Evolutionary conservation across 441 rosid species (phyloP).

Genomic region (Pelargonium citronellum): DNA sequence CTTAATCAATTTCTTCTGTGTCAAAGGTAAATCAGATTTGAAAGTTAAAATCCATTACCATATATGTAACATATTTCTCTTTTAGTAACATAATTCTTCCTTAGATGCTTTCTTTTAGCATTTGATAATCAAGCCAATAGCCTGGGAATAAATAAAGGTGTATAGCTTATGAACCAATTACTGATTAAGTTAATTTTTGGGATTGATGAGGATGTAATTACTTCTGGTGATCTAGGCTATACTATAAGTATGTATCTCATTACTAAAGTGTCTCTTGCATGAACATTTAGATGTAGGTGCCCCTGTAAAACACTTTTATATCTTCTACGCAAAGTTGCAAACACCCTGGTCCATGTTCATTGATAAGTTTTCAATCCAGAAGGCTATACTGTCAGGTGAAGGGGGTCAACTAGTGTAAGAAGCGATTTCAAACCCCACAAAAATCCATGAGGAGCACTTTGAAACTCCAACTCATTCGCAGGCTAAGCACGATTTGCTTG

Average conservation of each 20-base stretch:
- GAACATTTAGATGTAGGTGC: background rate
- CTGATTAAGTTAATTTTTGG: background rate
- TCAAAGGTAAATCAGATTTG: background rate
- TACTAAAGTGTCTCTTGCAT: background rate
- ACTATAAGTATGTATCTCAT: background rate
- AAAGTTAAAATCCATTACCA: background rate
- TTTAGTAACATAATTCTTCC: background rate
- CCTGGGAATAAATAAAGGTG: background rate
- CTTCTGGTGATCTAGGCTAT: background rate
- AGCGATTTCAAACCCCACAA: background rate
- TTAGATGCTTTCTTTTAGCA: too few species aligned
- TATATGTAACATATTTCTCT: background rate
- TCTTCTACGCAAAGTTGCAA: too few species aligned
- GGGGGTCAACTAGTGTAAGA: slow-evolving; percentile 2
- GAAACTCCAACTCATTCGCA: too few species aligned
- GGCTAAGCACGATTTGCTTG: too few species aligned
- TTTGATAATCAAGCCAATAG: too few species aligned
- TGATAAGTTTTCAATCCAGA: background rate
- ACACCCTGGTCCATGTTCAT: background rate
- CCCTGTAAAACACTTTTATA: background rate
- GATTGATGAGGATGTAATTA: background rate
- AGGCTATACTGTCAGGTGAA: background rate
- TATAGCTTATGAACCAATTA: background rate
- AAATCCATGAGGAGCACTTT: too few species aligned
- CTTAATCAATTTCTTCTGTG: background rate